Percentiles rank a stretch among this genome's conserved stretches.
phyloP scores from a whole-genome alignment of 2,329 filamentous ascomycete genomes.

The Huntiella bhutanensis region DNA sequence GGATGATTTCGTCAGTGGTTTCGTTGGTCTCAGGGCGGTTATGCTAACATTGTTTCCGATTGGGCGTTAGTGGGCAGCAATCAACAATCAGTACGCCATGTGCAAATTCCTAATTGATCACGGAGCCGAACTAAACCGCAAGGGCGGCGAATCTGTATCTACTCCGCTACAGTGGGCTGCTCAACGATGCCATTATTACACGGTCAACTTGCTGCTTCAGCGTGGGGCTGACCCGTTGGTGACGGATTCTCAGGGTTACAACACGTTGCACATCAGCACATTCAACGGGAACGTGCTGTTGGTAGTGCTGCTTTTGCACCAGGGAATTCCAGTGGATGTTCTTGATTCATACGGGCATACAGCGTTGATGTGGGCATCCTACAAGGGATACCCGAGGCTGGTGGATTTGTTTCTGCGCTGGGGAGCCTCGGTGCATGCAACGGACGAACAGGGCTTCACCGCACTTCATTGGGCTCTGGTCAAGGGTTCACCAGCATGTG shows the following conservation, averaged over 20 bases:
- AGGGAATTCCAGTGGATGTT: conserved; percentile 86
- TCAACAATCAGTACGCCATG: conserved; percentile 96
- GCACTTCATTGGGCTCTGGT: conserved; percentile 93
- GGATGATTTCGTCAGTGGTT: no score
- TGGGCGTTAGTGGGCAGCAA: conserved; percentile 68
- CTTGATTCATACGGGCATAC: conserved; percentile 82
- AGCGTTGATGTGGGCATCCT: conserved; percentile 94
- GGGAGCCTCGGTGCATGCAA: conserved; percentile 83
- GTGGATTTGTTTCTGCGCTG: conserved; percentile 85
- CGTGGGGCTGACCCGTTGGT: conserved; percentile 84
- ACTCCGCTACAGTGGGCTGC: conserved; percentile 95
- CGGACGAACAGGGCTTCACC: conserved; percentile 83
- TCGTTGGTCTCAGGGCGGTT: background rate
- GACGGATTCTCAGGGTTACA: conserved; percentile 90
- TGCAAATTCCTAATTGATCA: conserved; percentile 79
- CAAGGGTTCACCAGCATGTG: conserved; percentile 73
- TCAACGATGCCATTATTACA: conserved; percentile 90
- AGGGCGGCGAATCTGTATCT: conserved; percentile 85
- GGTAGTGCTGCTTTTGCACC: conserved; percentile 74
- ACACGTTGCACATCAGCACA: conserved; percentile 88
- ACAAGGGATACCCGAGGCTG: conserved; percentile 85
- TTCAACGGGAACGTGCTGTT: conserved; percentile 92
- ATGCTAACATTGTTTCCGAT: conserved; percentile 11
- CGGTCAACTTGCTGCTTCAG: conserved; percentile 78
- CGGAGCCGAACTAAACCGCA: conserved; percentile 82